Base-by-base conservation (phyloP, 306 rosid species). In the Castanea mollissima region DNA sequence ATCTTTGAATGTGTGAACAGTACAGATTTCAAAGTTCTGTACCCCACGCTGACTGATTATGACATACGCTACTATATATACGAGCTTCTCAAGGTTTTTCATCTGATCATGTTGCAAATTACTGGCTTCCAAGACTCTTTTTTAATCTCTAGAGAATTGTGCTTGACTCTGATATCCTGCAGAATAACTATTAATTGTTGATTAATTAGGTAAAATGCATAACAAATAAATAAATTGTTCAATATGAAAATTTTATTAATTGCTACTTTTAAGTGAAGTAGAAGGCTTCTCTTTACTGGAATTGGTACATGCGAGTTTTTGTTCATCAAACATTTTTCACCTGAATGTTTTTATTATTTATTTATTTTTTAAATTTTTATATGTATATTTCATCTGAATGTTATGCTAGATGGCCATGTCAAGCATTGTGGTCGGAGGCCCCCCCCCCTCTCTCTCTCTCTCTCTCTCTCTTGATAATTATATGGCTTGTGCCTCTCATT, bases 11-110 rank as follows among this genome's bases (percentile, higher is more conserved):
- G 83, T 83, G 98, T 93, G 83, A 93, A 93, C 90, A 93, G 89
- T 85, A 90, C 98, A 68, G 98, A 93, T 82, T 93, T 89, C 72
- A 93, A 91, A 89, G 92, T 93, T 73, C 77, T 93, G 88, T 93
- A 91, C 74, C 97, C 98, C 29, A 93, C 94, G 35, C 85, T 93
- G 79, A 84, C 94, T 74, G 98, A 90, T 75, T 93, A 90, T 82
- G 98, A 93, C 91, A 91, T 93, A 74, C 93, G 98, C 86, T 93
- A 93, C 83, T 93, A 93, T 85, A 86, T 91, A 71, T 91, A 90
- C 78, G 94, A 93, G 90, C 98, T 93, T 62, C 98, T 93, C 74
- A 93, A 93, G 98, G 98, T 89, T 67, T 35, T 19, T 49, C 5
- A 68, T 68, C 54, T 35, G 72, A 64, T 68, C 72, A 68, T 67